A percentile compares a stretch with the other conserved stretches of the same genome.
Conservation (phyloP, 2,329 filamentous ascomycete genomes). For the Diaporthe caulivora region DNA sequence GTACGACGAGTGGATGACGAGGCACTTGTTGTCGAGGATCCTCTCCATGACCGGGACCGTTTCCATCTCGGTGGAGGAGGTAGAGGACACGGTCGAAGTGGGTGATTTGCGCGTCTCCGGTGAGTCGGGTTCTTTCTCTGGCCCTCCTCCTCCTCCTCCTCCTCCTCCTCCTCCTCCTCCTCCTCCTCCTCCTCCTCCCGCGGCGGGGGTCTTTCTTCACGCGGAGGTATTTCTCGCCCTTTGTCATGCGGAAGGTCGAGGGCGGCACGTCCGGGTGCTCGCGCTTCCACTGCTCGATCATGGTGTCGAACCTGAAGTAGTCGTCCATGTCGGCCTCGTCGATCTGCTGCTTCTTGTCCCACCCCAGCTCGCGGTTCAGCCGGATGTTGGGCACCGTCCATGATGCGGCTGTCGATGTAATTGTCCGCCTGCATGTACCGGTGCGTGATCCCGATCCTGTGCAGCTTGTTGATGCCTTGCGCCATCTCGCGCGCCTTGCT, state of each 20-base stretch:
- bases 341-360: not conserved
- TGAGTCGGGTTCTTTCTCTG: too few species aligned
- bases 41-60: not conserved
- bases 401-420: not conserved
- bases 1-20: not conserved
- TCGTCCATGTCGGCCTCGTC: not conserved
- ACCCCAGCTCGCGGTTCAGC: not conserved
- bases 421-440: not conserved
- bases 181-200: too few species aligned
- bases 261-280: not conserved
- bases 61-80: not conserved
- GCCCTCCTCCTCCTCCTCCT: too few species aligned
- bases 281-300: not conserved
- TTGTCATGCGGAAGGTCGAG: not conserved
- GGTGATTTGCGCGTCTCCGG: not conserved
- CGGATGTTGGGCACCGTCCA: constrained; percentile 13
- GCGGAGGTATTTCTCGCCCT: not conserved
- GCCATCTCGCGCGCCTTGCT: not conserved
- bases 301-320: constrained; percentile 11
- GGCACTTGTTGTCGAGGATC: not conserved
- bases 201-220: too few species aligned
- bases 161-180: too few species aligned
- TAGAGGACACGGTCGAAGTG: not conserved
- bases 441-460: constrained; percentile 3
- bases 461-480: not conserved